These are phyloP conservation scores for Cichorium intybus DNA, from an alignment of 140 eudicot species.

Conservation along the genomic window DNA sequence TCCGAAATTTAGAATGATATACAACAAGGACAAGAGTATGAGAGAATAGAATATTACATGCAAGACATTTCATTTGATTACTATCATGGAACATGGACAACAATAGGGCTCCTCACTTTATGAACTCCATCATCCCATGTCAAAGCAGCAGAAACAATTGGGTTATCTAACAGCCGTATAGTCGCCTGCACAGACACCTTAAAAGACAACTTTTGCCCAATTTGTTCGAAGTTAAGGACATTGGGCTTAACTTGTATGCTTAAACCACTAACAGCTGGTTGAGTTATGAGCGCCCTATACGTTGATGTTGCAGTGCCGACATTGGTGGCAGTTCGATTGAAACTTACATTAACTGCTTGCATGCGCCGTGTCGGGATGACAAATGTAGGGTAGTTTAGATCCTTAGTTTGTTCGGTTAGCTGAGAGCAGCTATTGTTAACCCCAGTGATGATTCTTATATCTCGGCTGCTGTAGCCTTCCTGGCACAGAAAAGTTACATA, in stretches of 20 bases:
- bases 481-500: conserved; percentile 26
- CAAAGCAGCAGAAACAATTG: conserved; percentile 28
- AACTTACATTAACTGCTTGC: background rate
- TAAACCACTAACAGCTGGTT: conserved; percentile 10
- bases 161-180: background rate
- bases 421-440: conserved; percentile 19
- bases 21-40: too few species aligned
- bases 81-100: conserved; percentile 23
- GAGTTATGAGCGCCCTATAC: conserved; percentile 11
- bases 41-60: background rate
- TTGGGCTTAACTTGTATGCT: conserved; percentile 23
- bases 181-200: conserved; percentile 15
- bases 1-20: too few species aligned
- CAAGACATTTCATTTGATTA: background rate
- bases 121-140: conserved; percentile 38
- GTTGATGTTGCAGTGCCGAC: conserved; percentile 30
- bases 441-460: conserved; percentile 18
- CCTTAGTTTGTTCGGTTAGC: conserved; percentile 5
- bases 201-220: conserved; percentile 30
- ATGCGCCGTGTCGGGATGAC: conserved; percentile 7
- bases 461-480: conserved; percentile 18
- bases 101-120: conserved; percentile 33
- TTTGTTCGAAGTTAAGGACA: conserved; percentile 12
- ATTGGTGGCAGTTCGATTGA: conserved; percentile 30
- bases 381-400: conserved; percentile 32